Evolutionary conservation across 1,284 basidiomycete genomes (phyloP).

Genomic region (Puccinia triticina): DNA sequence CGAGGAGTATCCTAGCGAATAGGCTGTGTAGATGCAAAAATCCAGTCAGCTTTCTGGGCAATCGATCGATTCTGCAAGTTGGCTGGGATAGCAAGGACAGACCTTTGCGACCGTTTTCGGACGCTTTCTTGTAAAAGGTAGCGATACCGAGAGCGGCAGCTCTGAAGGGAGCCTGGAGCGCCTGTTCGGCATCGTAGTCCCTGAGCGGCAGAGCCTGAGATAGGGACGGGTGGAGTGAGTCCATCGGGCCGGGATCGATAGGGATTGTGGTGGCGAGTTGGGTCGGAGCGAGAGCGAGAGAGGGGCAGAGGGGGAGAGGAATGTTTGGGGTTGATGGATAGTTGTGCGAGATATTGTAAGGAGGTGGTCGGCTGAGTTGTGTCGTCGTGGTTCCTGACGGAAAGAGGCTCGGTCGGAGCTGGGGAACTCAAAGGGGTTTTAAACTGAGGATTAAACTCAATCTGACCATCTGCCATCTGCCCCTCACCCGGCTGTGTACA

Average conservation of each 20-base stretch:
- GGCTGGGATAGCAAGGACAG: neutral
- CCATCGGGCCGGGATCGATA: neutral
- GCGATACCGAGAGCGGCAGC: conserved; percentile 48
- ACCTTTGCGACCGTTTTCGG: conserved; percentile 48
- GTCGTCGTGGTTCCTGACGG: too few relatives aligned
- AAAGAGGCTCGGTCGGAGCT: too few relatives aligned
- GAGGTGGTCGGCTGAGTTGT: too few relatives aligned
- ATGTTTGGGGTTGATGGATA: too few relatives aligned
- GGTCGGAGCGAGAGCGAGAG: too few relatives aligned
- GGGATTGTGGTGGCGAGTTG: too few relatives aligned
- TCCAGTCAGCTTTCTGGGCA: neutral
- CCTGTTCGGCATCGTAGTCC: conserved; percentile 48
- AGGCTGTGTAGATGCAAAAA: conserved; percentile 31
- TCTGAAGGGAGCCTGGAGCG: conserved; percentile 39
- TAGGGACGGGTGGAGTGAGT: conserved; percentile 42
- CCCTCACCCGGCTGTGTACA: too few relatives aligned
- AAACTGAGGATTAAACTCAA: too few relatives aligned
- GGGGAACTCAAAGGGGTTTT: too few relatives aligned
- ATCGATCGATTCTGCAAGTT: neutral
- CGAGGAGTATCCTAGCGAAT: conserved; percentile 34
- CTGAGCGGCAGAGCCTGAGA: conserved; percentile 38
- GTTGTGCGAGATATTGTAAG: too few relatives aligned
- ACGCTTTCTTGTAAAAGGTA: conserved; percentile 45
- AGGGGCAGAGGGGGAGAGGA: too few relatives aligned
- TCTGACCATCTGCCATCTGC: too few relatives aligned